phyloP scores from a whole-genome alignment of 768 basidiomycete genomes.

The Termitomyces bulborhizus region DNA sequence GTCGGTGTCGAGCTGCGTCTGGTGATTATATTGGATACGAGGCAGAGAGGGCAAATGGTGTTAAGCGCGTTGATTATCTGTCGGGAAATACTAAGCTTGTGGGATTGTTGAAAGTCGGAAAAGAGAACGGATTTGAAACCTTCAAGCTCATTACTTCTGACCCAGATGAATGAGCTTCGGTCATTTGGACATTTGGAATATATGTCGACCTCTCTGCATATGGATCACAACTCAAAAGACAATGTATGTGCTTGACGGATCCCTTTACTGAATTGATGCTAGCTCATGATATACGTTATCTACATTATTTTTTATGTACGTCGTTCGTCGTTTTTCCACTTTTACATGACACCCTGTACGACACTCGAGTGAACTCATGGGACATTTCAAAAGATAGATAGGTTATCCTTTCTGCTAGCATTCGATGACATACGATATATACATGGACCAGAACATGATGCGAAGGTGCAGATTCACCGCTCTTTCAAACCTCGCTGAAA shows the following conservation, averaged over 20 bases:
- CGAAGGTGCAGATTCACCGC: background rate
- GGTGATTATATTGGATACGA: constrained; percentile 16
- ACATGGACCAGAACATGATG: no score
- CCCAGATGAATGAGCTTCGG: background rate
- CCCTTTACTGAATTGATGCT: no score
- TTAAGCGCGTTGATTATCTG: constrained; percentile 59
- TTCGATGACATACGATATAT: no score
- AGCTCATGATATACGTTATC: no score
- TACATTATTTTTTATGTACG: no score
- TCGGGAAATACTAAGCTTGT: constrained; percentile 38
- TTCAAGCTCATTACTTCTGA: constrained; percentile 23
- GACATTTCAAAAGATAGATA: no score
- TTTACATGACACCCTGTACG: background rate
- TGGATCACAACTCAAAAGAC: background rate
- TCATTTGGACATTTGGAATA: background rate
- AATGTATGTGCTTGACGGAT: background rate
- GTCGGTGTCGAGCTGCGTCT: constrained; percentile 28
- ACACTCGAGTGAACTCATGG: no score
- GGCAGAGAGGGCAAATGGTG: constrained; percentile 39
- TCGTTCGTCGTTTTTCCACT: no score
- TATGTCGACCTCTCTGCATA: background rate
- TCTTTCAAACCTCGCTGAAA: background rate
- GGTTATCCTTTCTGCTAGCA: no score
- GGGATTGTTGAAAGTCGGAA: constrained; percentile 37
- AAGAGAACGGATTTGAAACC: constrained; percentile 27